A percentile compares a stretch with the other conserved stretches of the same genome.
Evolutionary conservation across 768 basidiomycete species (phyloP).

Genomic region (Russula abietina): DNA sequence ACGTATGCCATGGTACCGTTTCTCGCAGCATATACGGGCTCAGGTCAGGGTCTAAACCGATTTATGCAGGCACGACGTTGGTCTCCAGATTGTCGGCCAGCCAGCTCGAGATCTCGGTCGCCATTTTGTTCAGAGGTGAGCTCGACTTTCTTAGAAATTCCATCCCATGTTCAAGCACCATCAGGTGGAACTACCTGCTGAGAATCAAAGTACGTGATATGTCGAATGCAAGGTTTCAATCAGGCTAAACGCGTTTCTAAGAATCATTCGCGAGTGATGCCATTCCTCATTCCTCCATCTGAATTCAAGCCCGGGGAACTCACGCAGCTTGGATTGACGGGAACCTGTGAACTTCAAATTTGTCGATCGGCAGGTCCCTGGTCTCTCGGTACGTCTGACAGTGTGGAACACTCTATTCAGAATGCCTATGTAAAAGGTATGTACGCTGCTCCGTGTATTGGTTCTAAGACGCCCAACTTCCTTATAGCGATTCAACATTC

Average conservation of each 20-base stretch:
- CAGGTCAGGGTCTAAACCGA: neutral
- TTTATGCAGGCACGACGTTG: conserved; percentile 83
- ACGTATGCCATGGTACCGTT: conserved; percentile 85
- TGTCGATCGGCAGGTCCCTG: conserved; percentile 93
- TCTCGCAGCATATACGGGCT: conserved; percentile 25
- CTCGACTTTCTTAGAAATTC: neutral
- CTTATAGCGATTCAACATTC: conserved; percentile 78
- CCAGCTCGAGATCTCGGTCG: conserved; percentile 91
- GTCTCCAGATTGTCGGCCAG: conserved; percentile 91
- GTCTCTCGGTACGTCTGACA: conserved; percentile 87
- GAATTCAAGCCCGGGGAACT: conserved; percentile 85
- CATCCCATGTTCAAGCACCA: conserved; percentile 3
- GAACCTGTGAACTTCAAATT: conserved; percentile 96
- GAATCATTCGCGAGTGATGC: conserved; percentile 92
- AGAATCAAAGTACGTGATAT: conserved; percentile 72
- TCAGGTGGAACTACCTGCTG: conserved; percentile 89
- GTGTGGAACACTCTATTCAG: conserved; percentile 87
- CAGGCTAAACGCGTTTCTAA: conserved; percentile 30
- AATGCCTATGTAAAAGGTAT: conserved; percentile 87
- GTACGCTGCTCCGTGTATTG: neutral
- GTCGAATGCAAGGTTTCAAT: neutral
- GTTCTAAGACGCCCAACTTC: neutral
- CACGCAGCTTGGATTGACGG: conserved; percentile 72
- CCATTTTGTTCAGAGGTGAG: conserved; percentile 88
- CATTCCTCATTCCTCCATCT: conserved; percentile 87